Evolutionary conservation across 768 basidiomycete species (phyloP).

Genomic region (Boletus sensibilis): DNA sequence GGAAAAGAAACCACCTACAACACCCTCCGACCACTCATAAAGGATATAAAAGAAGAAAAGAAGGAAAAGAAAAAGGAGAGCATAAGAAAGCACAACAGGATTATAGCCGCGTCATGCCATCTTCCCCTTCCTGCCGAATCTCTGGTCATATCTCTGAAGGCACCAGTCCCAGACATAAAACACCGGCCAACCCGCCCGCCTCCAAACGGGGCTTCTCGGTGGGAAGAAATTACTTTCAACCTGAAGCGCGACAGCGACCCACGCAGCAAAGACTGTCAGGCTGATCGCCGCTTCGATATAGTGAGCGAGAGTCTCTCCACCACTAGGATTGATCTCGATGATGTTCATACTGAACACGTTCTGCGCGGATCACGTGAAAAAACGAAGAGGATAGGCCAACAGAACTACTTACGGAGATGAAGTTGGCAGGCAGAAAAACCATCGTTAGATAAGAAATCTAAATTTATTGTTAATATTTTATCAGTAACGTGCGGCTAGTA

Average conservation of each 20-base stretch:
- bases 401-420: conserved; percentile 32
- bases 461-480: no score
- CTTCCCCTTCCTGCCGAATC: neutral
- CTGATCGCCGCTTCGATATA: conserved; percentile 43
- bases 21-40: neutral
- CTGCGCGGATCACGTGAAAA: conserved; percentile 30
- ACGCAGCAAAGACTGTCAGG: conserved; percentile 51
- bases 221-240: conserved; percentile 25
- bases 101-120: neutral
- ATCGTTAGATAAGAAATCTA: conserved; percentile 53
- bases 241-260: conserved; percentile 56
- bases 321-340: conserved; percentile 36
- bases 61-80: neutral
- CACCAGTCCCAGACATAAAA: conserved; percentile 1
- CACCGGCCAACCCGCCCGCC: conserved; percentile 24
- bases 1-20: neutral
- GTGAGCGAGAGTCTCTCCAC: conserved; percentile 33
- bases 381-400: neutral
- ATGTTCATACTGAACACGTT: conserved; percentile 59
- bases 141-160: neutral
- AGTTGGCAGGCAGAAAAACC: conserved; percentile 58
- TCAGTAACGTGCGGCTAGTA: conserved; percentile 13
- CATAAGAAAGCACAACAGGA: neutral
- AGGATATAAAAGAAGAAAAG: neutral
- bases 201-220: conserved; percentile 10